phyloP scores from a whole-genome alignment of 2,329 filamentous ascomycete genomes.

The Drechslerella dactyloides region DNA sequence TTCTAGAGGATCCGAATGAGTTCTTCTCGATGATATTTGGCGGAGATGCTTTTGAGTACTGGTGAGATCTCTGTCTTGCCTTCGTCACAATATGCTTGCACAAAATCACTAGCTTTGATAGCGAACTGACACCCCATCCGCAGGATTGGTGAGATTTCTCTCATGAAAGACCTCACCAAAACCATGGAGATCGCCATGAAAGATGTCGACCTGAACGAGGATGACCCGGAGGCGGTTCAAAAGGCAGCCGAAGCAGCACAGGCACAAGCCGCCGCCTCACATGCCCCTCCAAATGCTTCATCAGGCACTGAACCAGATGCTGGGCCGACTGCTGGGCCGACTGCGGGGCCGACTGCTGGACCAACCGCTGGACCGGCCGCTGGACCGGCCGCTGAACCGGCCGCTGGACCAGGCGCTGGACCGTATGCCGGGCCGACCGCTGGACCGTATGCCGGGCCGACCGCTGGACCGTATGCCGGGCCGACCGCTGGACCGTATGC shows the following conservation, averaged over 20 bases:
- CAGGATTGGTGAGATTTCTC: slow-evolving; percentile 89
- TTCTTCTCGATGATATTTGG: slow-evolving; percentile 99
- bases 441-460: slow-evolving; percentile 55
- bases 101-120: too few species aligned
- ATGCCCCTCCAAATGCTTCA: slow-evolving; percentile 55
- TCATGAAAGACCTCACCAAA: slow-evolving; percentile 97
- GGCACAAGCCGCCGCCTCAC: slow-evolving; percentile 53
- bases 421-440: neutral
- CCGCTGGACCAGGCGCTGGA: neutral
- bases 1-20: slow-evolving; percentile 85
- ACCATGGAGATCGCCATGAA: slow-evolving; percentile 98
- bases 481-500: too few species aligned
- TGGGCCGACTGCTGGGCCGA: neutral
- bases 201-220: slow-evolving; percentile 73
- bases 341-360: neutral
- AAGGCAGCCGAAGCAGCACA: slow-evolving; percentile 59
- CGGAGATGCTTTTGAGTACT: slow-evolving; percentile 91
- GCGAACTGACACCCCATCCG: slow-evolving; percentile 45
- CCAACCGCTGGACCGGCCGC: neutral
- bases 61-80: slow-evolving; percentile 57
- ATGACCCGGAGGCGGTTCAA: slow-evolving; percentile 64
- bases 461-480: too few species aligned
- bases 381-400: slow-evolving; percentile 50
- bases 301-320: slow-evolving; percentile 9
- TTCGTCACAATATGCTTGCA: too few species aligned